Evolutionary conservation across 1,284 basidiomycete genomes (phyloP).

Genomic region (Pisolithus thermaeus): DNA sequence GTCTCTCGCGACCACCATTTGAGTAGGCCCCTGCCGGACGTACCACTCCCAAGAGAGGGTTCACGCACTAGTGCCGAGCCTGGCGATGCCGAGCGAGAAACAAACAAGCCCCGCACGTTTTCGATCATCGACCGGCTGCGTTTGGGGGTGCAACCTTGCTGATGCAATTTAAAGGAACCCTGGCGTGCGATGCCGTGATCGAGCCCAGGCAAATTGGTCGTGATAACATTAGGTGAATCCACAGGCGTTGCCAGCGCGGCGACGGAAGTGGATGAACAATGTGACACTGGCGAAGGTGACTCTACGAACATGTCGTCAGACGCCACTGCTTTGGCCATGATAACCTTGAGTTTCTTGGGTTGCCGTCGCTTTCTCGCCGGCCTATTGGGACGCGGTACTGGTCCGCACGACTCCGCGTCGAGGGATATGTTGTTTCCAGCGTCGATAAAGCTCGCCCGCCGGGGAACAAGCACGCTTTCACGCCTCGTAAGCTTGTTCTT

Average conservation of each 20-base stretch:
- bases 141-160: conserved; percentile 32
- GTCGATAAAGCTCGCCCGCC: conserved; percentile 44
- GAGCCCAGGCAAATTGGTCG: conserved; percentile 16
- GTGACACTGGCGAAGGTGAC: conserved; percentile 44
- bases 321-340: conserved; percentile 18
- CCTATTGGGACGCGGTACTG: not conserved
- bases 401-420: conserved; percentile 19
- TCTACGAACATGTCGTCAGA: conserved; percentile 24
- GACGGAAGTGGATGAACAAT: conserved; percentile 40
- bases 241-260: conserved; percentile 36
- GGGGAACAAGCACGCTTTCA: conserved; percentile 60
- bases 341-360: conserved; percentile 41
- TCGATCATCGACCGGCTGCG: conserved; percentile 45
- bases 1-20: conserved; percentile 44
- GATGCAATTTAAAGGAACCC: conserved; percentile 23
- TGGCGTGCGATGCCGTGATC: conserved; percentile 22
- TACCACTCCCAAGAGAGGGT: conserved; percentile 21
- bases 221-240: conserved; percentile 19
- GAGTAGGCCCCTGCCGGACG: conserved; percentile 32
- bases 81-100: conserved; percentile 30
- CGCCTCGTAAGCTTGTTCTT: conserved; percentile 55
- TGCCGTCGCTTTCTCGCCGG: conserved; percentile 31
- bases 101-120: conserved; percentile 41
- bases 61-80: conserved; percentile 24
- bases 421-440: conserved; percentile 5